Evolutionary conservation across 2,329 filamentous ascomycete genomes (phyloP), one percentile per base, ranked within the genome.

Genomic region (Atkinsonella hypoxylon): DNA sequence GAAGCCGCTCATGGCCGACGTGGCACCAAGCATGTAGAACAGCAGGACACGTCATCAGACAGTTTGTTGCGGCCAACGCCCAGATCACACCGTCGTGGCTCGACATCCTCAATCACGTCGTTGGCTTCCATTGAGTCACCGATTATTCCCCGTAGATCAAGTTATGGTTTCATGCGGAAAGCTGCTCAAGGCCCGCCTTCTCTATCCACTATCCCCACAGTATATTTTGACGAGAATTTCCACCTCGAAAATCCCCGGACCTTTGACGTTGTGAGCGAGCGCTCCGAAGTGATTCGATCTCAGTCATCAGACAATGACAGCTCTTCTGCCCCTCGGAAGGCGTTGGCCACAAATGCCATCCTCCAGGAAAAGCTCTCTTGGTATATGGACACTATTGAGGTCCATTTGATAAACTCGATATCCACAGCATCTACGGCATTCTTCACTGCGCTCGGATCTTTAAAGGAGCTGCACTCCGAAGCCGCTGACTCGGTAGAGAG

Each of bases 311-410:
- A 70, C 36, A 67, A 67, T 4, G 66, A 72, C 3, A 87, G 83
- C 63, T 81, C 79, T 63, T 82, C 80, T 5, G 73, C 62, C 2
- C 82, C 86, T 9, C 80, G 91, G 53, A 97, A 96, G 64, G 87
- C 88, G 1, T 73, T 98, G 30, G 91, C 91, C 8, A 96, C 90
- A 0, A 98, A 98, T 67, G 93, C 93, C 0, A 98, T 98, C 52
- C 67, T 98, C 36, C 93, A 98, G 64, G 93, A 98, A 67, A 98
- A 98, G 67, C 74, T 98, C 12, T 97, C 93, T 0, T 98, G 93
- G 93, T 98, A 98, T 66, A 95, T 98, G 89, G 93, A 98, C 64
- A 98, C 93, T 0, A 89, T 98, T 20, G 93, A 98, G 64, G 89
- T 98, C 50, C 93, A 98, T 64, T 74, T 98, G 8, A 96, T 98